phyloP scores from a whole-genome alignment of 306 rosid species.

The Fragaria ananassa region DNA sequence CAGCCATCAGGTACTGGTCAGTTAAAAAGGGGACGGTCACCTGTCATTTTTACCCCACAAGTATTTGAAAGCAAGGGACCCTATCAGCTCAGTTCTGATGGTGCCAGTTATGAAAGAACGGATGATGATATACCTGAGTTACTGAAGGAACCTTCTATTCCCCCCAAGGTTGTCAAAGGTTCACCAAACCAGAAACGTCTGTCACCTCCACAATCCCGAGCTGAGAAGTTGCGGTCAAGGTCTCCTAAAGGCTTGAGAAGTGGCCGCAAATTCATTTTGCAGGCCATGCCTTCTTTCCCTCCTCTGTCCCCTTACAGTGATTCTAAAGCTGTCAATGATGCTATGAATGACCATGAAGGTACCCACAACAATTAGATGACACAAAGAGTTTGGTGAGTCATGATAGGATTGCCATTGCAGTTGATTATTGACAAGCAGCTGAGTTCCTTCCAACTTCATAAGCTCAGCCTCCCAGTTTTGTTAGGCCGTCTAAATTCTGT shows the following conservation, averaged over 20 bases:
- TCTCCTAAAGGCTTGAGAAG: slow-evolving; percentile 18
- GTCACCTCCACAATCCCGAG: slow-evolving; percentile 14
- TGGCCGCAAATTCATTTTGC: slow-evolving; percentile 9
- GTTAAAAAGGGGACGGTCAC: slow-evolving; percentile 19
- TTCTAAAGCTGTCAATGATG: not conserved
- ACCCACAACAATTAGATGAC: not conserved
- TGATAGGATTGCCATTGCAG: not conserved
- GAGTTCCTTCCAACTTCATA: not conserved
- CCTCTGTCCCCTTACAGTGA: slow-evolving; percentile 14
- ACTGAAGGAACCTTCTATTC: slow-evolving; percentile 16
- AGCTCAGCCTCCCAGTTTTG: not conserved
- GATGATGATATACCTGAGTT: slow-evolving; percentile 16
- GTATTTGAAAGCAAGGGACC: slow-evolving; percentile 1
- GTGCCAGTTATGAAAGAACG: not conserved
- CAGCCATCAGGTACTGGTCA: slow-evolving; percentile 15
- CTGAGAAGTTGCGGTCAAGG: slow-evolving; percentile 1
- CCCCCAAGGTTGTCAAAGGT: not conserved
- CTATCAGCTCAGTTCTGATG: slow-evolving; percentile 1
- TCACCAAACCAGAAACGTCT: slow-evolving; percentile 14
- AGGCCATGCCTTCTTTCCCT: slow-evolving; percentile 21
- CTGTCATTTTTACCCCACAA: not conserved
- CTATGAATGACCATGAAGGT: not conserved
- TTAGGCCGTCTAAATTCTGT: not conserved
- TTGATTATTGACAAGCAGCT: not conserved
- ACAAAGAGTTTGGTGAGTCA: not conserved